A percentile compares a stretch with the other conserved stretches of the same genome.
Conservation (phyloP, 345 rosid species). For the Angophora floribunda region DNA sequence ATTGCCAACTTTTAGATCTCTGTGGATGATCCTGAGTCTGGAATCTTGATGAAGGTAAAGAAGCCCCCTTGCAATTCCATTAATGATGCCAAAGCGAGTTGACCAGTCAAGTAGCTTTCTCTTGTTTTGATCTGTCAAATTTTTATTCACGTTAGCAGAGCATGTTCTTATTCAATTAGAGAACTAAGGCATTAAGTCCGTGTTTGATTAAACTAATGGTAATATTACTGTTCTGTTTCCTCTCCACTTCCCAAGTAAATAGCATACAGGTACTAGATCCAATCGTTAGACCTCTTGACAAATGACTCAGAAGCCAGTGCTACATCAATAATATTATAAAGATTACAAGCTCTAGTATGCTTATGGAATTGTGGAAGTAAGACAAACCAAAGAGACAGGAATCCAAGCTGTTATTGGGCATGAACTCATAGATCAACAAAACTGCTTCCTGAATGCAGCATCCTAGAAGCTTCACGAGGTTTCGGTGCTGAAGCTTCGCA, state of each 20-base stretch:
- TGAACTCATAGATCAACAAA: conserved; percentile 14
- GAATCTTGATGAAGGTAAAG: conserved; percentile 33
- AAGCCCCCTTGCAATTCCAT: conserved; percentile 24
- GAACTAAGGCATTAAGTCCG: neutral
- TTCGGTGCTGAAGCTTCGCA: conserved; percentile 39
- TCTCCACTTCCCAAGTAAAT: neutral
- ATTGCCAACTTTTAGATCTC: conserved; percentile 26
- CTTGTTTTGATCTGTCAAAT: conserved; percentile 7
- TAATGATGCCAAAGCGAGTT: conserved; percentile 11
- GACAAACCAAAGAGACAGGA: conserved; percentile 16
- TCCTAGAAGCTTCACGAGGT: conserved; percentile 33
- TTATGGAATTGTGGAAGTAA: neutral
- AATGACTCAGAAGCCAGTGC: neutral
- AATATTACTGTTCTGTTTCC: neutral
- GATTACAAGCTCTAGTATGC: neutral
- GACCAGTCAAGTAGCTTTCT: conserved; percentile 15
- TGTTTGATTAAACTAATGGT: neutral
- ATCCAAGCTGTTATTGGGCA: conserved; percentile 18
- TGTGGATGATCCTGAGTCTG: conserved; percentile 19
- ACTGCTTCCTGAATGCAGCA: conserved; percentile 8
- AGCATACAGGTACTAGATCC: neutral
- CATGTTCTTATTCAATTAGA: neutral
- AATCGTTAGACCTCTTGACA: neutral
- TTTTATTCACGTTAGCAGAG: neutral
- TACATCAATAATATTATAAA: neutral